Percentiles rank a stretch among this genome's conserved stretches.
Conservation (phyloP, 1,139 yeast genomes). For the Candida labiduridarum region DNA sequence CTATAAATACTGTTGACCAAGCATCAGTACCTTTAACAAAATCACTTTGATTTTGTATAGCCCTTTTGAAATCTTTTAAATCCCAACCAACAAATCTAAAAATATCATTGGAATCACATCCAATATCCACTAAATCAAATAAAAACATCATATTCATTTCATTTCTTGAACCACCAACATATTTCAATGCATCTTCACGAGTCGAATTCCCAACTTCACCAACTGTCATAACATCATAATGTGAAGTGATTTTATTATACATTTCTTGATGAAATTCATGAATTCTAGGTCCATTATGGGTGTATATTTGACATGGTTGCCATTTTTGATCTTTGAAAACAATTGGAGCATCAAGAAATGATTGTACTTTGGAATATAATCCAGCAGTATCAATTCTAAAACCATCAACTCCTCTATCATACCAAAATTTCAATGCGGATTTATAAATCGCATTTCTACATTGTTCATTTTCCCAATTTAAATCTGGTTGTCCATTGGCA, state of each 20-base stretch:
- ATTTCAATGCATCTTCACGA: constrained; percentile 45
- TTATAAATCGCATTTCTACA: constrained; percentile 54
- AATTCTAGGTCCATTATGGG: constrained; percentile 53
- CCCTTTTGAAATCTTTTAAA: constrained; percentile 46
- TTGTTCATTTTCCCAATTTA: constrained; percentile 60
- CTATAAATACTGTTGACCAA: constrained; percentile 58
- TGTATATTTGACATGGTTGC: constrained; percentile 38
- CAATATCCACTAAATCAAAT: constrained; percentile 47
- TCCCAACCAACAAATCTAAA: constrained; percentile 35
- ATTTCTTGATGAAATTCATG: constrained; percentile 61
- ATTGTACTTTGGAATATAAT: constrained; percentile 52
- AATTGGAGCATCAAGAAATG: constrained; percentile 53
- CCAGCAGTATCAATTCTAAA: constrained; percentile 61
- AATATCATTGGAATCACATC: constrained; percentile 42
- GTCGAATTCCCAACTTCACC: constrained; percentile 54
- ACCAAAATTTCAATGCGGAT: constrained; percentile 54
- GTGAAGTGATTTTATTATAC: constrained; percentile 44
- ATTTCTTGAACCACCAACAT: constrained; percentile 49
- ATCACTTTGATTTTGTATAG: constrained; percentile 35
- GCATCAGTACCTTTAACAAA: constrained; percentile 54
- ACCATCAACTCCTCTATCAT: constrained; percentile 58
- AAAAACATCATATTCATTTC: constrained; percentile 58
- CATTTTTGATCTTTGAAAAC: constrained; percentile 39
- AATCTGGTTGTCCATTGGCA: constrained; percentile 57
- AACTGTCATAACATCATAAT: constrained; percentile 58